Base-by-base conservation (phyloP, 2,329 filamentous ascomycete species). In the Fonsecaea nubica region DNA sequence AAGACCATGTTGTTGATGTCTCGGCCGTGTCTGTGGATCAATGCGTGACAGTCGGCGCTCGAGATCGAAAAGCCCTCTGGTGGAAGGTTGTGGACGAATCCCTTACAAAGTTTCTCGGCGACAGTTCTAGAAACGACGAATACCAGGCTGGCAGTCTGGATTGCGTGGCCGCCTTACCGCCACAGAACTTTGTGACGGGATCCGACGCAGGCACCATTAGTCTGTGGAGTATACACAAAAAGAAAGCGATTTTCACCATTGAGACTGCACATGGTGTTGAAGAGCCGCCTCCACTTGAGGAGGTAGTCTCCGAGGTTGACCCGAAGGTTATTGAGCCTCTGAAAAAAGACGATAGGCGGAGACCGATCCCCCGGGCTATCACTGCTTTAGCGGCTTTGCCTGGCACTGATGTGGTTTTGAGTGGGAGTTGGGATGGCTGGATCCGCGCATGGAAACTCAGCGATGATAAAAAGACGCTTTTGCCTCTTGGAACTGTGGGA, bases 81-180 rank as follows among this genome's bases (percentile, higher is more conserved):
- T 99, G 95, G 95, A 97, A 97, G 79, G 93, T 99, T 1, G 88
- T 92, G 4, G 95, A 99, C 74, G 94, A 99, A 80, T 92, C 91
- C 1, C 95, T 99, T 77, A 86, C 99, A 6, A 93, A 98, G 1
- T 99, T 98, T 79, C 90, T 94, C 56, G 94, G 93, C 65, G 92
- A 93, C 69, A 80, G 77, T 54, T 80, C 77, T 50, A 82, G 77
- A 56, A 79, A 82, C 15, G 81, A 83, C 15, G 73, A 80, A 9
- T 87, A 88, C 68, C 81, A 85, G 52, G 88, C 97, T 77, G 94
- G 93, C 63, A 96, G 90, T 75, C 93, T 97, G 79, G 95, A 99
- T 79, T 89, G 93, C 67, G 88, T 98, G 32, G 91, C 93, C 65
- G 92, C 96, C 82, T 86, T 99, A n/a, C 75, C 95, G 91, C 79